Conservation (phyloP, 768 basidiomycete genomes). For the Rhodosporidiobolus sp. region DNA sequence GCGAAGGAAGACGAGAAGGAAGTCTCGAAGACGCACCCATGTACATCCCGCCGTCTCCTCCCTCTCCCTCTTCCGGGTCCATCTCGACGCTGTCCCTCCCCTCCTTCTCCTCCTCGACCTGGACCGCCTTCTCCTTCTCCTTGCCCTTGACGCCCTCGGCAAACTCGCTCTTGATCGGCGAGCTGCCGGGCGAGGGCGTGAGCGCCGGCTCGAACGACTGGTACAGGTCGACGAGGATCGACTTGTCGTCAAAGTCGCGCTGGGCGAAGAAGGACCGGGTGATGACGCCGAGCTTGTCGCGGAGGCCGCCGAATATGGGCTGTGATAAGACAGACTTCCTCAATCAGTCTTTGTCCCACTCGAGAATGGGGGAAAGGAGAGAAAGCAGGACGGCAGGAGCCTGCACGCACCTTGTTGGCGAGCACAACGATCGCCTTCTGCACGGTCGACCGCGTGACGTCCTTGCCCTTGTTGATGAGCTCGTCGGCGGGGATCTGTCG, state of each 20-base stretch:
- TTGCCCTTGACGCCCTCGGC: not conserved
- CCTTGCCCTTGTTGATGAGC: constrained; percentile 69
- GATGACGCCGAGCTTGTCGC: constrained; percentile 90
- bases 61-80: constrained; percentile 53
- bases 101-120: not conserved
- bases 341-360: too few species aligned
- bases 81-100: not conserved
- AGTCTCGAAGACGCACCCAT: constrained; percentile 73
- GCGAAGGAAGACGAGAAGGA: too few species aligned
- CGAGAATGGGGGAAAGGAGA: not conserved
- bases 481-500: constrained; percentile 82
- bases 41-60: constrained; percentile 89
- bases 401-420: constrained; percentile 56
- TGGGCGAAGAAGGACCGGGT: constrained; percentile 88
- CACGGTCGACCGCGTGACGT: constrained; percentile 91
- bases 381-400: too few species aligned
- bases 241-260: constrained; percentile 81
- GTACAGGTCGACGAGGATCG: constrained; percentile 85
- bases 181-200: constrained; percentile 46
- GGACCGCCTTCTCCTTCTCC: not conserved
- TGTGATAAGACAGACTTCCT: constrained; percentile 55
- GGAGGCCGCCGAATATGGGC: constrained; percentile 89
- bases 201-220: constrained; percentile 70
- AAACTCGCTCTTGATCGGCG: not conserved
- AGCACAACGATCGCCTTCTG: constrained; percentile 97